phyloP scores from a whole-genome alignment of 1,284 basidiomycete genomes.

The Taiwanofungus camphoratus region DNA sequence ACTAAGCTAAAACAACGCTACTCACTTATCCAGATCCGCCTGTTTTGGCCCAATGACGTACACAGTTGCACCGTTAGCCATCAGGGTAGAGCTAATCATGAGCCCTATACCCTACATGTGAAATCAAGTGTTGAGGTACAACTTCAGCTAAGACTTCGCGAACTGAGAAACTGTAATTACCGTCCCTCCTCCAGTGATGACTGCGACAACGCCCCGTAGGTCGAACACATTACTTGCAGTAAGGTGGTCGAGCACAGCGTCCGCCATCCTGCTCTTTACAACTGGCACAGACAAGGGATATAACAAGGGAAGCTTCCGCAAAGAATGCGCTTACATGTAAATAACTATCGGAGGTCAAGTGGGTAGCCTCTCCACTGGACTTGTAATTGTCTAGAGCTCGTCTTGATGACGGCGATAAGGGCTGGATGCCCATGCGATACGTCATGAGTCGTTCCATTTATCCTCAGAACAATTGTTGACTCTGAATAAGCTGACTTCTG shows the following conservation, averaged over 20 bases:
- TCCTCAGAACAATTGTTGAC: too few species aligned
- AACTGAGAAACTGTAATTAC: slow-evolving; percentile 23
- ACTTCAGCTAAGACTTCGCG: not conserved
- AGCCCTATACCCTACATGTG: slow-evolving; percentile 39
- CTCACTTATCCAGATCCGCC: slow-evolving; percentile 35
- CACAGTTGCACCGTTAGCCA: slow-evolving; percentile 46
- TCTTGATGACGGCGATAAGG: too few species aligned
- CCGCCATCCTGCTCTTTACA: slow-evolving; percentile 27
- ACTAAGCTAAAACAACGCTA: not conserved
- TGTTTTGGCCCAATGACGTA: slow-evolving; percentile 44
- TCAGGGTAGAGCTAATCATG: slow-evolving; percentile 40
- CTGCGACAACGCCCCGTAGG: slow-evolving; percentile 39
- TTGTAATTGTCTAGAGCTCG: too few species aligned
- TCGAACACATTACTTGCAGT: slow-evolving; percentile 38
- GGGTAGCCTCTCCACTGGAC: too few species aligned
- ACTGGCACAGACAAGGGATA: not conserved
- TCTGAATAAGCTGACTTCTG: too few species aligned
- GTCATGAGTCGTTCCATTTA: too few species aligned
- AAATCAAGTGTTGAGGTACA: not conserved
- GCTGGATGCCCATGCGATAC: too few species aligned
- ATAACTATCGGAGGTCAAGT: too few species aligned
- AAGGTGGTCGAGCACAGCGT: slow-evolving; percentile 30
- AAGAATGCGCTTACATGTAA: too few species aligned
- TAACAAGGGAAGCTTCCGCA: not conserved
- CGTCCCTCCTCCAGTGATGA: slow-evolving; percentile 43